These are phyloP conservation scores for Apiospora koreana DNA, from an alignment of 2,329 filamentous ascomycete species.

Conservation along the genomic window DNA sequence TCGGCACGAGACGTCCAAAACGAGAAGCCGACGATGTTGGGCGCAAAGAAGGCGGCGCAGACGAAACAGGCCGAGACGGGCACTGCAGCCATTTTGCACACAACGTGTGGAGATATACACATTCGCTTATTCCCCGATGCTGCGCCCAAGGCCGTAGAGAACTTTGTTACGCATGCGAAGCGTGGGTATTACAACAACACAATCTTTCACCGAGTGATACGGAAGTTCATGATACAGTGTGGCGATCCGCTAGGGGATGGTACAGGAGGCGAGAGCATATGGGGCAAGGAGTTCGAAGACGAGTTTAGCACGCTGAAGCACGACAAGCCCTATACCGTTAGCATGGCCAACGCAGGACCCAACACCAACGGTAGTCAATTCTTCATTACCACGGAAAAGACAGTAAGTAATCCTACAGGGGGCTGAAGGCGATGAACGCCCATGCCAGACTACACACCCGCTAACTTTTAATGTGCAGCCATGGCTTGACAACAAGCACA, in stretches of 20 bases:
- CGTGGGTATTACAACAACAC: conserved; percentile 96
- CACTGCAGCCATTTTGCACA: conserved; percentile 83
- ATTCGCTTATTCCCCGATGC: conserved; percentile 90
- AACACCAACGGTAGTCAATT: conserved; percentile 97
- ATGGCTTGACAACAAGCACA: conserved; percentile 96
- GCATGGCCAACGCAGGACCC: conserved; percentile 96
- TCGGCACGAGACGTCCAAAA: conserved; percentile 90
- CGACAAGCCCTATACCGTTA: conserved; percentile 93
- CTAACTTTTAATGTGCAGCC: conserved; percentile 51
- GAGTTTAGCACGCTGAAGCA: conserved; percentile 91
- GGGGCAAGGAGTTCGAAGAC: conserved; percentile 90
- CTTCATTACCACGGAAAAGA: conserved; percentile 97
- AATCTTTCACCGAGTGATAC: conserved; percentile 95
- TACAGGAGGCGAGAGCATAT: conserved; percentile 88
- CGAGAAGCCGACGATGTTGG: conserved; percentile 76
- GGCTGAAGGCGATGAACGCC: background rate
- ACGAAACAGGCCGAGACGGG: conserved; percentile 71
- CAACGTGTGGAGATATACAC: conserved; percentile 90
- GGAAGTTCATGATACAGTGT: conserved; percentile 95
- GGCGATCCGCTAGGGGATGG: conserved; percentile 88
- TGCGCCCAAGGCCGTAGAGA: conserved; percentile 93
- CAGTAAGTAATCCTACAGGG: conserved; percentile 60
- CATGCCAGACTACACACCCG: conserved; percentile 11
- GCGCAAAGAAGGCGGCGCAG: conserved; percentile 55
- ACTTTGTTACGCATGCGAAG: conserved; percentile 90